A percentile compares a stretch with the other conserved stretches of the same genome.
These are phyloP conservation scores for Trametes maxima DNA, from an alignment of 768 basidiomycete species.

Conservation along the genomic window DNA sequence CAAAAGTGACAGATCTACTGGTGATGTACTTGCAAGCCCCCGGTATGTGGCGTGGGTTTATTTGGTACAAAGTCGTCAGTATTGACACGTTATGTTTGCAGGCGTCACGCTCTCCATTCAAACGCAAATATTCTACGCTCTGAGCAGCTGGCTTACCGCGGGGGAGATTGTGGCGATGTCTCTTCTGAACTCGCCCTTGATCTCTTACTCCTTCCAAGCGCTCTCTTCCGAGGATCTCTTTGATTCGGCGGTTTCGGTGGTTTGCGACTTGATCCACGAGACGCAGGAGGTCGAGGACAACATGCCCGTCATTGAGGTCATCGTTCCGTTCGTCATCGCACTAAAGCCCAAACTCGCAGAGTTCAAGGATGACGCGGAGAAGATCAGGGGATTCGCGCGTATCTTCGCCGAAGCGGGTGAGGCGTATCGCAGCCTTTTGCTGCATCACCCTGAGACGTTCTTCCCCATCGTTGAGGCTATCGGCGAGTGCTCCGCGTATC, in stretches of 20 bases:
- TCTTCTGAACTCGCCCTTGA: conserved; percentile 77
- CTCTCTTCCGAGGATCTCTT: conserved; percentile 86
- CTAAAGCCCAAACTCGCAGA: conserved; percentile 64
- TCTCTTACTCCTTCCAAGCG: conserved; percentile 82
- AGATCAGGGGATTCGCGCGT: conserved; percentile 85
- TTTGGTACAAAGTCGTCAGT: neutral
- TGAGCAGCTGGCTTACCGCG: conserved; percentile 85
- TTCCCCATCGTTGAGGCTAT: conserved; percentile 96
- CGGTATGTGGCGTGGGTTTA: conserved; percentile 53
- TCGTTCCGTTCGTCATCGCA: conserved; percentile 84
- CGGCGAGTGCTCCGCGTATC: conserved; percentile 88
- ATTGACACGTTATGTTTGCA: conserved; percentile 35
- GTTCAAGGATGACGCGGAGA: conserved; percentile 78
- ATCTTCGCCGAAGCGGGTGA: conserved; percentile 98
- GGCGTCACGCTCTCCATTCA: conserved; percentile 84
- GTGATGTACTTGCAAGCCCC: conserved; percentile 86
- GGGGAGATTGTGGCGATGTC: conserved; percentile 74
- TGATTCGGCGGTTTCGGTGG: conserved; percentile 87
- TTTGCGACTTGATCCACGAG: conserved; percentile 96
- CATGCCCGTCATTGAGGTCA: conserved; percentile 82
- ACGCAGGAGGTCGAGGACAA: conserved; percentile 97
- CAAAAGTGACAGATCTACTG: conserved; percentile 75
- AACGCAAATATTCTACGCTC: conserved; percentile 77
- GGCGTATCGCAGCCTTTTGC: conserved; percentile 85
- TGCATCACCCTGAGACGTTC: conserved; percentile 90